Base-by-base conservation (phyloP, 495 filamentous ascomycete genomes). In the Friedmanniomyces endolithicus region DNA sequence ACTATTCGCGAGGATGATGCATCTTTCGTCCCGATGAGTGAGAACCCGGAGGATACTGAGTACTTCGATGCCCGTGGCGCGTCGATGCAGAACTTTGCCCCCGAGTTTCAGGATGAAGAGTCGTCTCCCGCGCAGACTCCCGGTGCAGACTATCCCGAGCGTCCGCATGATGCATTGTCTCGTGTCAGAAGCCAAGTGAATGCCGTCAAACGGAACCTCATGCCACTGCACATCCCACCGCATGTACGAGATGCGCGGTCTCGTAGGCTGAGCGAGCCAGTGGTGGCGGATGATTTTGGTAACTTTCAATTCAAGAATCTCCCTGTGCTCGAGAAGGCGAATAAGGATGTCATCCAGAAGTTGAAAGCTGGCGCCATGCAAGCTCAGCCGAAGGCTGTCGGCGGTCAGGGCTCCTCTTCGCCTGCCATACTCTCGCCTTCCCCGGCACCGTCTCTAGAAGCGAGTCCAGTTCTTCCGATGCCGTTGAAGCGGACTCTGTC, bases 311-410 rank as follows among this genome's bases (percentile, higher is more conserved):
- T 94, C 75, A 98, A 96, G 71, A 98, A 98, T 62, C 74, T 98
- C 31, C 88, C 92, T 0, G 90, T 97, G 52, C 76, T 98, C 19
- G 90, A 96, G 65, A 97, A 95, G 66, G 92, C 94, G 35, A 98
- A 98, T 66, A 97, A 97, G 65, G 94, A 98, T 66, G 87, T 96
- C 40, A 92, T 98, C 35, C 89, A 97, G 63, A 95, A 95, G 63
- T 75, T 98, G 53, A 80, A 89, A 11, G 87, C 88, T 24, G 90
- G 96, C 65, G 90, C 71, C 19, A 67, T 73, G 67, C 69, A 73
- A 48, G 67, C 67, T 12, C 71, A 74, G 49, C 58, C 57, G 48
- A 72, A 68, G 53, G 33, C 51, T 31, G 46, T 43, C 23, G n/a
- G 24, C 14, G 49, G 47, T 31, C 51, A 45, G 37, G 50, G 50